These are phyloP conservation scores for Gossypium davidsonii DNA, from an alignment of 441 rosid genomes.

Conservation along the genomic window DNA sequence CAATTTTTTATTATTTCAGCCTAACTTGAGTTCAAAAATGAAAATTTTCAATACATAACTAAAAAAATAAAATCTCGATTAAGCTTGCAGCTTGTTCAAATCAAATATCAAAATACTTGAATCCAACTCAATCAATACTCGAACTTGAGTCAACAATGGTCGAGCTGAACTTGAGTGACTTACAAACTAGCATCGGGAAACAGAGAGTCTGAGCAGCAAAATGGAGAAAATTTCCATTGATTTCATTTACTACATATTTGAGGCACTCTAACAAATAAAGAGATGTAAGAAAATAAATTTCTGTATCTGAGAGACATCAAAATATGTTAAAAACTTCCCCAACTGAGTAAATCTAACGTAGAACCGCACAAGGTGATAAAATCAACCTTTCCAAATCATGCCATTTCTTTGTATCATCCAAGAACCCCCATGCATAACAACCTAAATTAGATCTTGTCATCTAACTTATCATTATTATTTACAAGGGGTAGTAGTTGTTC, in stretches of 20 bases:
- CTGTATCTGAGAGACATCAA: slow-evolving; percentile 9
- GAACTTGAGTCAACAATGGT: neutral
- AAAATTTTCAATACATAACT: too few relatives aligned
- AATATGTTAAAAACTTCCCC: slow-evolving; percentile 7
- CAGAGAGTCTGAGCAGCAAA: neutral
- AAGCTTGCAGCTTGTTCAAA: too few relatives aligned
- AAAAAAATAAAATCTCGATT: too few relatives aligned
- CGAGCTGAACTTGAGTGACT: neutral
- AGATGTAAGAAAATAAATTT: slow-evolving; percentile 3
- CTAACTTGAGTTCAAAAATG: too few relatives aligned
- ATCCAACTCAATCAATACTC: neutral
- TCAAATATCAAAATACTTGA: neutral
- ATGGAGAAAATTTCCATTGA: neutral
- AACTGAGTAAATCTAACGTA: slow-evolving; percentile 16
- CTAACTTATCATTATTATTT: slow-evolving; percentile 65
- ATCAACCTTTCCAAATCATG: neutral
- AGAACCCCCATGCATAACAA: slow-evolving; percentile 3
- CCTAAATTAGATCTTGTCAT: slow-evolving; percentile 57
- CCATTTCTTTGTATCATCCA: neutral
- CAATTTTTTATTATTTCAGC: too few relatives aligned
- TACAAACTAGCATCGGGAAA: neutral
- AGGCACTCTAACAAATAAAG: slow-evolving; percentile 1
- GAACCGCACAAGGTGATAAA: slow-evolving; percentile 9
- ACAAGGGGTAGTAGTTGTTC: slow-evolving; percentile 85
- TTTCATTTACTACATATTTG: neutral